A percentile compares a stretch with the other conserved stretches of the same genome.
Evolutionary conservation across 805 yeast genomes (phyloP).

Genomic region (Spathaspora passalidarum): DNA sequence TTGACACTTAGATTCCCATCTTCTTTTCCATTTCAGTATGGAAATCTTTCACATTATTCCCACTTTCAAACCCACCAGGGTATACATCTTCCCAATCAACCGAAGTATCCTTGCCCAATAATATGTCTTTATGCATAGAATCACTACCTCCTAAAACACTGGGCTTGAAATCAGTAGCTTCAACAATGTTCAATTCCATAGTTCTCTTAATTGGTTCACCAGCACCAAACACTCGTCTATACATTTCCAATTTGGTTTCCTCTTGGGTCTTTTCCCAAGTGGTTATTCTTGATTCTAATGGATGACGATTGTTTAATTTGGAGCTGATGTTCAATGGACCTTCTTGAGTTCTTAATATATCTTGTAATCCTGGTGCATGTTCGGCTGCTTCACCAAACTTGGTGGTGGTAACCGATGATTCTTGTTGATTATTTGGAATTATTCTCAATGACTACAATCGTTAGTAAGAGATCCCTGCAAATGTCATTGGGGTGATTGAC

Average conservation of each 20-base stretch:
- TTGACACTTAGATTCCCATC: conserved; percentile 45
- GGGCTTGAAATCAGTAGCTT: conserved; percentile 69
- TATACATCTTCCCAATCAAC: conserved; percentile 96
- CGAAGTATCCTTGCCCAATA: conserved; percentile 69
- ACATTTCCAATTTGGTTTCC: conserved; percentile 67
- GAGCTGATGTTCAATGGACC: conserved; percentile 63
- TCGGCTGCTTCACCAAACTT: conserved; percentile 54
- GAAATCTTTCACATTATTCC: conserved; percentile 47
- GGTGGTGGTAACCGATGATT: conserved; percentile 48
- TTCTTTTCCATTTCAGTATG: conserved; percentile 72
- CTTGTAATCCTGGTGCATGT: conserved; percentile 70
- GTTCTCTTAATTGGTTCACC: conserved; percentile 91
- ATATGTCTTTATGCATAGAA: conserved; percentile 70
- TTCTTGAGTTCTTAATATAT: conserved; percentile 59
- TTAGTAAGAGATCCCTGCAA: not conserved
- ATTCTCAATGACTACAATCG: conserved; percentile 44
- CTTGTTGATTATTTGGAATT: conserved; percentile 50
- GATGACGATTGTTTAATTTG: conserved; percentile 75
- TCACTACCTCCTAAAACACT: conserved; percentile 54
- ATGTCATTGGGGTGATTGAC: not conserved
- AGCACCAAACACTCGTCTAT: conserved; percentile 82
- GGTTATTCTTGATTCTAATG: conserved; percentile 70
- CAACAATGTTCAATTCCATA: conserved; percentile 81
- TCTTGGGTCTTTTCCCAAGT: conserved; percentile 81
- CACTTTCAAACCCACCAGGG: conserved; percentile 48